Evolutionary conservation across 345 rosid genomes (phyloP), one percentile per base, ranked within the genome.

Genomic region (Stellera chamaejasme): DNA sequence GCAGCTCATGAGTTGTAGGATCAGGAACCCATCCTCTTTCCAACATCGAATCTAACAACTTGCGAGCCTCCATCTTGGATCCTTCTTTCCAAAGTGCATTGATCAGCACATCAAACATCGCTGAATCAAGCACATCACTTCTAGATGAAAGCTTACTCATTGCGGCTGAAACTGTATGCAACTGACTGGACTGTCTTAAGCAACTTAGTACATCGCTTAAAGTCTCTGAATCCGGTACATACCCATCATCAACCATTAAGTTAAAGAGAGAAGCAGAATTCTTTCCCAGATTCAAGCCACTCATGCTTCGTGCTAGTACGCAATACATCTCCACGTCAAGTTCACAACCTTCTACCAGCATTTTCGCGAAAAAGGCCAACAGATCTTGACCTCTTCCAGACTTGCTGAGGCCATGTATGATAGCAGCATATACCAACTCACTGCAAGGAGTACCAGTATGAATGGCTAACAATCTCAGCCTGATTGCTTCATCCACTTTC

Each of bases 21-120:
- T 74, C 76, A 0, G 82, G 83, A 7, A 78, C 68, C 78, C 79
- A 81, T 54, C 80, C 82, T 60, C 52, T 81, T 67, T 72, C 80
- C 69, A 81, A 61, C 87, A 78, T 81, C 47, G 52, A 28, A 59
- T 76, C 79, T 58, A 78, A 70, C 47, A 81, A 50, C 54, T 47
- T 52, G 28, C 54, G 11, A 12, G 77, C 83, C 55, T 74, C 72
- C 23, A 27, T 27, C 65, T 51, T 55, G 45, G 57, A 56, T 54
- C 83, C 80, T 56, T 76, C 87, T 59, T 69, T 76, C 83, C 77
- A 78, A 48, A 76, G 59, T 28, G 74, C 69, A 36, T 58, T 67
- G 56, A 81, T 67, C 55, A 74, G 62, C 26, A 72, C 4, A 55
- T 54, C 70, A 56, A 43, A 76, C 67, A 72, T 56, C 2, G 49